Conservation (phyloP, 176 grass and related monocot genomes). For the Oryza glumipatula region DNA sequence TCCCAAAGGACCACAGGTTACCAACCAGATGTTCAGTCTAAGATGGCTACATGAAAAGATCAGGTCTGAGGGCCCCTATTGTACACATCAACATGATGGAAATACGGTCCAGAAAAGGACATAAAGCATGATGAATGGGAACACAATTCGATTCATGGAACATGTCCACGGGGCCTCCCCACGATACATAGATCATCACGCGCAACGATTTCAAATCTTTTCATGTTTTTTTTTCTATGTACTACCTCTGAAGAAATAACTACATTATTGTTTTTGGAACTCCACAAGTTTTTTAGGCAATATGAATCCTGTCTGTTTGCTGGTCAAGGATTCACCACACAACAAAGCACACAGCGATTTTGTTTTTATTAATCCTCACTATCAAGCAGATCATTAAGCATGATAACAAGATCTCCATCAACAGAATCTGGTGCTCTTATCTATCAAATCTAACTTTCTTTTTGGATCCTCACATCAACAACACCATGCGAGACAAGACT, state of each 20-base stretch:
- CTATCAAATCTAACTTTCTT: slow-evolving; percentile 39
- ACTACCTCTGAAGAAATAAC: not conserved
- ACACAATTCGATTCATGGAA: slow-evolving; percentile 29
- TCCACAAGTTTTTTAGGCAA: not conserved
- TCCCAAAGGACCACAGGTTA: slow-evolving; percentile 4
- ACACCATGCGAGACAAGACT: slow-evolving; percentile 9
- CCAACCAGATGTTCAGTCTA: slow-evolving; percentile 26
- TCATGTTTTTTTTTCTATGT: slow-evolving; percentile 11
- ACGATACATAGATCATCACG: slow-evolving; percentile 6
- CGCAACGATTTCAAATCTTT: slow-evolving; percentile 41
- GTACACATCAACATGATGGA: slow-evolving; percentile 25
- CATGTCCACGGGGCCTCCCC: slow-evolving; percentile 29
- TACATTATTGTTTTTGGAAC: slow-evolving; percentile 3
- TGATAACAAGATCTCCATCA: slow-evolving; percentile 32
- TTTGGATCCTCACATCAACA: slow-evolving; percentile 25
- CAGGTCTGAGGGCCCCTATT: slow-evolving; percentile 2
- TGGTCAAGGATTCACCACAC: slow-evolving; percentile 35
- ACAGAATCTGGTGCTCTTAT: slow-evolving; percentile 40
- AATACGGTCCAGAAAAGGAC: slow-evolving; percentile 39
- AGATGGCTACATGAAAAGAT: slow-evolving; percentile 39
- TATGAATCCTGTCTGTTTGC: not conserved
- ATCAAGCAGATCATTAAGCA: slow-evolving; percentile 39
- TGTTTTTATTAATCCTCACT: slow-evolving; percentile 40
- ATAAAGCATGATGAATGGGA: slow-evolving; percentile 34
- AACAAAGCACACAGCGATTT: slow-evolving; percentile 20